These are phyloP conservation scores for Phytophthora ohioensis DNA, from an alignment of 352 stramenopile genomes.

Conservation along the genomic window DNA sequence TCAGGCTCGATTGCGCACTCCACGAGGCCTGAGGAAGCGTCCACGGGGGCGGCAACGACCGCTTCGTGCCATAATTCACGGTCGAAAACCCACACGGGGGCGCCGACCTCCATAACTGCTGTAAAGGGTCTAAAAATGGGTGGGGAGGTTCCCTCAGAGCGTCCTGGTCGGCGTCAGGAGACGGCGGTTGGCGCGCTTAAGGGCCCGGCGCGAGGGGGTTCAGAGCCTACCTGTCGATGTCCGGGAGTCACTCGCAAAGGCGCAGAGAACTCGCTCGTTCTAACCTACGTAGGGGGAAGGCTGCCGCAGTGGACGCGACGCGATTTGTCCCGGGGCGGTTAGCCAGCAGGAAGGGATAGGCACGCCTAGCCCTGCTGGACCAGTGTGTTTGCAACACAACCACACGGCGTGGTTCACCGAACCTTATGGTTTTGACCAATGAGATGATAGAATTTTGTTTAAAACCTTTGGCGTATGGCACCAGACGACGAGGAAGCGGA, in stretches of 20 bases:
- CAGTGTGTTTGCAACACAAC: constrained; percentile 36
- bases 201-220: constrained; percentile 27
- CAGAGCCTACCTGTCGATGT: constrained; percentile 26
- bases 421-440: neutral
- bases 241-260: constrained; percentile 18
- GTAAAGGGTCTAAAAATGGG: constrained; percentile 2
- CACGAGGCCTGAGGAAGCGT: constrained; percentile 51
- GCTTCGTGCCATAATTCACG: constrained; percentile 77
- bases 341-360: constrained; percentile 36
- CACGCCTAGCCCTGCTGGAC: constrained; percentile 26
- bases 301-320: constrained; percentile 18
- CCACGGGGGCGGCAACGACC: constrained; percentile 55
- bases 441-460: neutral
- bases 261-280: constrained; percentile 15
- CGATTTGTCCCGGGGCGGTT: constrained; percentile 35
- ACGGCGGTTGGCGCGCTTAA: constrained; percentile 13
- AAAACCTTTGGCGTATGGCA: constrained; percentile 17
- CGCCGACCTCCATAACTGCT: constrained; percentile 70
- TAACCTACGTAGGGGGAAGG: neutral
- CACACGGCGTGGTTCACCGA: constrained; percentile 8
- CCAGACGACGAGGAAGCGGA: constrained; percentile 29
- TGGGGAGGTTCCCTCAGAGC: constrained; percentile 2
- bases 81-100: constrained; percentile 82
- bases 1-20: constrained; percentile 70
- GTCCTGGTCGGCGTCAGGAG: constrained; percentile 23